A percentile compares a stretch with the other conserved stretches of the same genome.
Conservation (phyloP, 495 filamentous ascomycete species). For the Neurospora pannonica region DNA sequence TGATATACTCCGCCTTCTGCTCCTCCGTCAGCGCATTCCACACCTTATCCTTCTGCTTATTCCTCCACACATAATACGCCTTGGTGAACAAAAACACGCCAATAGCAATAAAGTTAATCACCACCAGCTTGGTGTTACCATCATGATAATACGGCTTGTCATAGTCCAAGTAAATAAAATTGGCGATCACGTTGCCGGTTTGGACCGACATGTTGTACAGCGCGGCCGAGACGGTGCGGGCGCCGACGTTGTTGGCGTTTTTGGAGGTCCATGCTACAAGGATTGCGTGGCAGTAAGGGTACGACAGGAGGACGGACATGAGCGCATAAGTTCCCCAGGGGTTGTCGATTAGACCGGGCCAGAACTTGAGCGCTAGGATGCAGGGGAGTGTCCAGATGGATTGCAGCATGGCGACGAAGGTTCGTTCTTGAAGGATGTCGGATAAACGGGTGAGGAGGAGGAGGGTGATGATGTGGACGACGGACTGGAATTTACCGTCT, state of each 20-base stretch:
- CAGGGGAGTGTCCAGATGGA: constrained; percentile 51
- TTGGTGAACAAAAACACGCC: constrained; percentile 30
- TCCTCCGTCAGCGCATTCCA: constrained; percentile 34
- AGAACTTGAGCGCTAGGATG: constrained; percentile 36
- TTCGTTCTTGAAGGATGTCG: constrained; percentile 48
- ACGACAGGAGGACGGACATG: constrained; percentile 41
- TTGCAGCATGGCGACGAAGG: constrained; percentile 42
- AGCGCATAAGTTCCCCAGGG: constrained; percentile 47
- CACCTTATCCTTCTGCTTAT: constrained; percentile 26
- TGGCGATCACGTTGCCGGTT: constrained; percentile 3
- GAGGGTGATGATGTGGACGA: constrained; percentile 33
- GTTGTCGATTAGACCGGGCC: constrained; percentile 11
- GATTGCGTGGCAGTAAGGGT: constrained; percentile 40
- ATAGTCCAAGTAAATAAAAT: constrained; percentile 34
- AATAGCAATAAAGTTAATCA: constrained; percentile 30
- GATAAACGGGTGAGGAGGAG: constrained; percentile 46
- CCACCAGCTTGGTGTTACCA: constrained; percentile 58
- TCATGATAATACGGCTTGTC: constrained; percentile 58
- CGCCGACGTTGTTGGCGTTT: constrained; percentile 60
- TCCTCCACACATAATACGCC: constrained; percentile 34
- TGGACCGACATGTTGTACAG: constrained; percentile 40
- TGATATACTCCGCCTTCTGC: constrained; percentile 27
- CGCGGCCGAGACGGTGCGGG: constrained; percentile 54
- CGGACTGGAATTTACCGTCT: constrained; percentile 38
- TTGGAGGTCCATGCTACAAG: constrained; percentile 54